Evolutionary conservation across 495 filamentous ascomycete species (phyloP).

Genomic region (Penicillium malachiteum): DNA sequence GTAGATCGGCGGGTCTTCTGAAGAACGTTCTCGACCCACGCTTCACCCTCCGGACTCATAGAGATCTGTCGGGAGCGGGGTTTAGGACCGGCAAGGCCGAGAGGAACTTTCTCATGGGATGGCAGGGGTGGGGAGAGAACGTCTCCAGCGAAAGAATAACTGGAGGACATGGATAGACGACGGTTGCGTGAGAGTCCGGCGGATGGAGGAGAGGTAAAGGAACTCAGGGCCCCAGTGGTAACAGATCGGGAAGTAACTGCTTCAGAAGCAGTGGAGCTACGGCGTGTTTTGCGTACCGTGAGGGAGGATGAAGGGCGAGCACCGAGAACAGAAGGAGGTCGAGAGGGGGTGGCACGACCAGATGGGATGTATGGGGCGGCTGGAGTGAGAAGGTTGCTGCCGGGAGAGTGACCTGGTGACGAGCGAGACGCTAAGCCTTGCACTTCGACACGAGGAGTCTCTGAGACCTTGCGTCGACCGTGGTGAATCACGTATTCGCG

Average conservation of each 20-base stretch:
- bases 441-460: constrained; percentile 44
- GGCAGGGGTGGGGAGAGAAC: constrained; percentile 20
- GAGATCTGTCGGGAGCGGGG: constrained; percentile 43
- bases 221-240: constrained; percentile 27
- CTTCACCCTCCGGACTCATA: constrained; percentile 52
- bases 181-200: constrained; percentile 18
- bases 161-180: constrained; percentile 41
- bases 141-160: constrained; percentile 30
- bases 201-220: constrained; percentile 34
- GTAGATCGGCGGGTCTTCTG: constrained; percentile 43
- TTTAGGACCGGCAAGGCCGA: constrained; percentile 50
- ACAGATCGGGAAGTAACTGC: constrained; percentile 28
- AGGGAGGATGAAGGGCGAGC: constrained; percentile 42
- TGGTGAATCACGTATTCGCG: constrained; percentile 90
- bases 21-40: constrained; percentile 50
- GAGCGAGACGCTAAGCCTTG: constrained; percentile 37
- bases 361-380: constrained; percentile 15
- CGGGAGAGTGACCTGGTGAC: constrained; percentile 35
- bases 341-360: constrained; percentile 35
- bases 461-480: constrained; percentile 50
- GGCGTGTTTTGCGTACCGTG: constrained; percentile 39
- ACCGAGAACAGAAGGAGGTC: constrained; percentile 35
- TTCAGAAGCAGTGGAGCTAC: constrained; percentile 41
- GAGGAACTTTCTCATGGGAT: constrained; percentile 29
- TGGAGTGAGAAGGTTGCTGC: constrained; percentile 23